Base-by-base conservation (phyloP, 2,329 filamentous ascomycete species). In the Diaporthe australafricana region DNA sequence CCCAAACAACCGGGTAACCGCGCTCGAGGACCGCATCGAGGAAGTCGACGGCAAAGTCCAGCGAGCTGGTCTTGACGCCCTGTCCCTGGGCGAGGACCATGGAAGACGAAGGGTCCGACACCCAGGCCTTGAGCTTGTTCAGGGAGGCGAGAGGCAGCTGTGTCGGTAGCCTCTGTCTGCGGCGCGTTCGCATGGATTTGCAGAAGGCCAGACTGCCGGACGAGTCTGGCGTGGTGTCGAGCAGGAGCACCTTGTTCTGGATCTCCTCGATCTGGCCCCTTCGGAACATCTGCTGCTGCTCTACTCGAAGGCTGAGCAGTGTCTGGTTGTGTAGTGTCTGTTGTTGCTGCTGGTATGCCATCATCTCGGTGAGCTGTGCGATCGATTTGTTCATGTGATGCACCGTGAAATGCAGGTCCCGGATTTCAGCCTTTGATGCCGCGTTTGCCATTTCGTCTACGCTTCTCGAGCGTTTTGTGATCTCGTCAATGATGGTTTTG, bases 401-500 rank as follows among this genome's bases (percentile, higher is more conserved):
- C 0, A 67, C 48, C 25, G 25, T 67, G 27, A 70, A 32, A 45
- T 77, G 74, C 8, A 73, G 45, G 45, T 72, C 75, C 47, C 76
- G 57, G 1, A 74, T 71, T 53, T 77, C 76, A 5, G 76, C 75
- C 35, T 75, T 70, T 12, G 55, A 42, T 0, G 74, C 74, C 3
- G 74, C 68, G 5, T 48, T 68, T 6, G 76, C 73, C 6, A 72
- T 38, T 22, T 74, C 63, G 27, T 75, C 71, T 16, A 77, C 69
- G 9, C n/a, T 30, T 42, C 67, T 67, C 30, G 72, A 73, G 8
- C 25, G 47, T 47, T 38, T 67, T 5, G 45, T 40, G 22, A 77
- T 75, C 12, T 77, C 75, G 16, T 72, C 57, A 4, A 77, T 66
- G 9, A 76, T 40, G n/a, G 63, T 68, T 5, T 75, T 60, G 48